Evolutionary conservation across 1,284 basidiomycete species (phyloP).

Genomic region (Peniophora sp.): DNA sequence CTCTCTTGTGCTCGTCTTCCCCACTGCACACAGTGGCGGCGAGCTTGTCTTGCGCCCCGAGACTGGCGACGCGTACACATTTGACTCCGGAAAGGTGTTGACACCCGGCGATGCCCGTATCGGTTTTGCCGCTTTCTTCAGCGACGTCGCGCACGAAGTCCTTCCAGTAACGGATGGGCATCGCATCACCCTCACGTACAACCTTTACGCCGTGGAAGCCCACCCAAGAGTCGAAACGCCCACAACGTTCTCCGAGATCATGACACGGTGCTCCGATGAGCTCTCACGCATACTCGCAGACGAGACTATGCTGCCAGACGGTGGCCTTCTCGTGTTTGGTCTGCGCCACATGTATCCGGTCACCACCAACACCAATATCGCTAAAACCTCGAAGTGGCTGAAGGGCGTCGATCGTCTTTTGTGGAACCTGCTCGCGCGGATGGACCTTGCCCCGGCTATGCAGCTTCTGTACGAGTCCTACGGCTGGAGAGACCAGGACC

Average conservation of each 20-base stretch:
- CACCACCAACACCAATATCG: neutral
- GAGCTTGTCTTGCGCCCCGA: constrained; percentile 2
- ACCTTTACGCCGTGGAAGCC: constrained; percentile 20
- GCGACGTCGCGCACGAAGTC: constrained; percentile 39
- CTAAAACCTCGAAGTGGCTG: constrained; percentile 8
- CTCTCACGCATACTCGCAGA: constrained; percentile 18
- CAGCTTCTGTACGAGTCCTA: constrained; percentile 8
- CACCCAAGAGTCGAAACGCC: neutral
- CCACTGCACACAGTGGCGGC: constrained; percentile 9
- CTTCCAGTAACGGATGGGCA: constrained; percentile 28
- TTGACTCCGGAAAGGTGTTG: constrained; percentile 4
- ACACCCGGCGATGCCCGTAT: constrained; percentile 8
- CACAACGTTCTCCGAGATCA: neutral
- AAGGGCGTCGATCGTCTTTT: constrained; percentile 18
- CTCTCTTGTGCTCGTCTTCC: constrained; percentile 10
- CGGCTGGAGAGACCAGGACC: neutral
- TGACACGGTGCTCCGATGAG: constrained; percentile 4
- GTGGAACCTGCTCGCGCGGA: neutral
- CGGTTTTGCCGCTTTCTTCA: constrained; percentile 30
- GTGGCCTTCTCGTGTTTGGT: constrained; percentile 29
- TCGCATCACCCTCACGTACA: constrained; percentile 36
- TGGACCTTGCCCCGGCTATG: constrained; percentile 9
- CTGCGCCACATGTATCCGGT: constrained; percentile 30
- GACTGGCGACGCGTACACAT: constrained; percentile 1
- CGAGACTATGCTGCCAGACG: constrained; percentile 21